Evolutionary conservation across 371 early-diverging fungal species (phyloP).

Genomic region (Funneliformis caledonium): DNA sequence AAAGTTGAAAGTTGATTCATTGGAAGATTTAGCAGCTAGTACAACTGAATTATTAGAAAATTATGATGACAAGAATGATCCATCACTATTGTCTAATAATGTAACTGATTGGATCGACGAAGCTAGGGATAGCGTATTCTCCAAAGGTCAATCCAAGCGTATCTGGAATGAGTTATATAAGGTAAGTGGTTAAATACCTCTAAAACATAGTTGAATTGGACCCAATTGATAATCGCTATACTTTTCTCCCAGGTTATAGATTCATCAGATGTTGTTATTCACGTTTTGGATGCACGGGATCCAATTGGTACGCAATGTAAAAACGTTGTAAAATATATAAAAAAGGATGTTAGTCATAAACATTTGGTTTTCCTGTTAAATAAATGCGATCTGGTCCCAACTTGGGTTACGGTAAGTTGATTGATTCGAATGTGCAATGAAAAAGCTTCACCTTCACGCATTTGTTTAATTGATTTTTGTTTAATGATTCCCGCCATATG

Average conservation of each 20-base stretch:
- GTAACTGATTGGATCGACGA: slow-evolving; percentile 73
- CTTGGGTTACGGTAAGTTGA: slow-evolving; percentile 92
- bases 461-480: background rate
- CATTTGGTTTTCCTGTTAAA: slow-evolving; percentile 99
- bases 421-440: background rate
- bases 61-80: slow-evolving; percentile 80
- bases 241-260: slow-evolving; percentile 79
- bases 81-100: slow-evolving; percentile 73
- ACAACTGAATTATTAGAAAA: slow-evolving; percentile 69
- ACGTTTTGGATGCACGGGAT: slow-evolving; percentile 99
- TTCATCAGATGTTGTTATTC: slow-evolving; percentile 97
- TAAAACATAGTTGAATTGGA: background rate
- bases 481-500: slow-evolving; percentile 43
- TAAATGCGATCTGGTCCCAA: slow-evolving; percentile 99
- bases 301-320: slow-evolving; percentile 97
- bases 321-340: slow-evolving; percentile 90
- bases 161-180: slow-evolving; percentile 99
- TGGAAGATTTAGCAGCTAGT: slow-evolving; percentile 84
- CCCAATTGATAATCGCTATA: background rate
- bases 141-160: slow-evolving; percentile 96
- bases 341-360: slow-evolving; percentile 96
- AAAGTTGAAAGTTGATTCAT: slow-evolving; percentile 70
- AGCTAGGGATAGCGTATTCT: slow-evolving; percentile 84
- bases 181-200: slow-evolving; percentile 42
- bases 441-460: background rate